Conservation (phyloP, 495 filamentous ascomycete species). For the Tuber aestivum region DNA sequence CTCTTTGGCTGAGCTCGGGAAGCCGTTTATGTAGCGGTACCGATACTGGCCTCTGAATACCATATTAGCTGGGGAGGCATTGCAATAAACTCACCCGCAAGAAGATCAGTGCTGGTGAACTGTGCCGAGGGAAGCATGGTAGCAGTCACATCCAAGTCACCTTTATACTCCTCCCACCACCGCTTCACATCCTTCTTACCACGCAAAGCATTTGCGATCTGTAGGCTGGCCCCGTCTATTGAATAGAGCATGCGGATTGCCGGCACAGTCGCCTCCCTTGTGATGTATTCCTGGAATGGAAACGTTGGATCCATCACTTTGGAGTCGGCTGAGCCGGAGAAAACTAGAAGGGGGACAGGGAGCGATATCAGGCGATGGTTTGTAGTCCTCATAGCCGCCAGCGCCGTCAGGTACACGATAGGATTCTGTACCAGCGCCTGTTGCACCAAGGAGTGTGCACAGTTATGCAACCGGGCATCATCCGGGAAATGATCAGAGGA, state of each 20-base stretch:
- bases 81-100: not conserved
- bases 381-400: not conserved
- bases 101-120: not conserved
- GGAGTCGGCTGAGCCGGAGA: not conserved
- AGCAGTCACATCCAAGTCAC: not conserved
- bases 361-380: not conserved
- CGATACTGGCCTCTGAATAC: not conserved
- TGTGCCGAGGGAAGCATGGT: not conserved
- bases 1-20: not conserved
- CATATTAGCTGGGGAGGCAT: not conserved
- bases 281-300: not conserved
- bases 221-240: not conserved
- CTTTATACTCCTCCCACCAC: not conserved
- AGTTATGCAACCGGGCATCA: too few species aligned
- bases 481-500: too few species aligned
- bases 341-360: not conserved
- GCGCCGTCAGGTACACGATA: not conserved
- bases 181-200: not conserved
- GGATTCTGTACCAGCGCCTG: not conserved
- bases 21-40: not conserved
- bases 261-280: not conserved
- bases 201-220: not conserved
- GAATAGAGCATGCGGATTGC: not conserved
- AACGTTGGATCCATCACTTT: not conserved
- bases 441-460: not conserved